A percentile compares a stretch with the other conserved stretches of the same genome.
phyloP scores from a whole-genome alignment of 306 rosid genomes.

The Ziziphus jujuba region DNA sequence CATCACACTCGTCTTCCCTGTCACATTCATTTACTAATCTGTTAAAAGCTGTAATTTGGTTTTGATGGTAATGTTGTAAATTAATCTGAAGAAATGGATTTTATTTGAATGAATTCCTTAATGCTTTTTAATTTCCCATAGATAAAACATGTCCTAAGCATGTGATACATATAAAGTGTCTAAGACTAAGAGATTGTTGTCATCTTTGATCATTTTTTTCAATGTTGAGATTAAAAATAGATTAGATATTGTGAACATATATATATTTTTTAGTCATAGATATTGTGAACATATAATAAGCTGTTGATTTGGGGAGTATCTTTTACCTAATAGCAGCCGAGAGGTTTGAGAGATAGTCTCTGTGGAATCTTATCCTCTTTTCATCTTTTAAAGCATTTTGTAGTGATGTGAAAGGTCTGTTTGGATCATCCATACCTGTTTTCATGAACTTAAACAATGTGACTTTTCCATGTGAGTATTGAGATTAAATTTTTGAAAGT shows the following conservation, averaged over 20 bases:
- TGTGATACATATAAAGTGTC: no score
- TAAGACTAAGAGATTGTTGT: no score
- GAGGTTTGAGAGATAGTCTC: constrained; percentile 85
- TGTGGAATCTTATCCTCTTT: constrained; percentile 73
- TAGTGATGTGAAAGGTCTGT: constrained; percentile 40
- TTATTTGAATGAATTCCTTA: no score
- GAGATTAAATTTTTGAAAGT: constrained; percentile 1
- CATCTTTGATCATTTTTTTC: no score
- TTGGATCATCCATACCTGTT: constrained; percentile 91
- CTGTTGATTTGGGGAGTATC: constrained; percentile 3
- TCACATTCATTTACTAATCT: constrained; percentile 12
- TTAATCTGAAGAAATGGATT: no score
- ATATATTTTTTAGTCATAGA: no score
- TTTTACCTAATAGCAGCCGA: constrained; percentile 84
- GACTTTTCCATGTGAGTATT: not conserved
- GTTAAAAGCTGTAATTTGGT: constrained; percentile 2
- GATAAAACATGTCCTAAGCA: no score
- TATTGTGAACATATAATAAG: not conserved
- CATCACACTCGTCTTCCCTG: constrained; percentile 80
- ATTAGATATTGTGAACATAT: no score
- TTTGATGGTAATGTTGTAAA: no score
- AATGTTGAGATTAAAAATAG: no score
- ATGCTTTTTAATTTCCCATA: no score
- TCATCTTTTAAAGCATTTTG: constrained; percentile 64
- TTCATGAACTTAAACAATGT: constrained; percentile 17